Evolutionary conservation across 2,329 filamentous ascomycete genomes (phyloP), one percentile per base, ranked within the genome.

Genomic region (Apiospora hydei): DNA sequence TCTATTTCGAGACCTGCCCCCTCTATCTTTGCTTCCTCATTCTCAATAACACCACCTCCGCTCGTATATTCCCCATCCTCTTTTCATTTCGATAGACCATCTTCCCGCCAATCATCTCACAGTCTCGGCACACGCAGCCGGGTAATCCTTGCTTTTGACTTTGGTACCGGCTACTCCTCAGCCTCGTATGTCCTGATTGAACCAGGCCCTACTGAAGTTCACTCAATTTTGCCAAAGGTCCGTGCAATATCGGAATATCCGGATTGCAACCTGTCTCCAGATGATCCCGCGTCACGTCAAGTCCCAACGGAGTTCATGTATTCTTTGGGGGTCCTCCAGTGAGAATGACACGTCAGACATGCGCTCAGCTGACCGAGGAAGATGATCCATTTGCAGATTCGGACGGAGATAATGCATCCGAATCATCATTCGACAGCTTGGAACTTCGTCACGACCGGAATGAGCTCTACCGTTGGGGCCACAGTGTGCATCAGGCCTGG

Each of bases 391-490:
- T 38, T 16, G 26, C 24, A 61, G 26, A 61, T 38, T 34, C 4
- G 30, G 53, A 38, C 18, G 30, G 7, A 38, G 30, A 34, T 21
- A 10, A n/a, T 21, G 30, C 21, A 16, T 38, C 53, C 11, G 30
- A 38, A 10, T 11, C 30, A 10, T 21, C 53, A 21, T 38, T 38
- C 30, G 53, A 38, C 2, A 61, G 53, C 4, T 6, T 61, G 2
- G 30, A 61, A 7, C 18, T n/a, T 34, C 53, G 7, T 11, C 30
- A 3, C 16, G 30, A 38, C 16, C 30, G 18, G 7, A 61, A 61
- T 16, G 68, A 30, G n/a, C 26, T 49, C 47, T 75, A 74, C 43
- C 70, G 69, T 10, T 75, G 74, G 74, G 74, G 74, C 11, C 74
- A 74, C 67, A 67, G 44, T 1, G 70, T 70, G 18, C 72, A 74